Base-by-base conservation (phyloP, 2,329 filamentous ascomycete species). In the Talaromyces sp. region DNA sequence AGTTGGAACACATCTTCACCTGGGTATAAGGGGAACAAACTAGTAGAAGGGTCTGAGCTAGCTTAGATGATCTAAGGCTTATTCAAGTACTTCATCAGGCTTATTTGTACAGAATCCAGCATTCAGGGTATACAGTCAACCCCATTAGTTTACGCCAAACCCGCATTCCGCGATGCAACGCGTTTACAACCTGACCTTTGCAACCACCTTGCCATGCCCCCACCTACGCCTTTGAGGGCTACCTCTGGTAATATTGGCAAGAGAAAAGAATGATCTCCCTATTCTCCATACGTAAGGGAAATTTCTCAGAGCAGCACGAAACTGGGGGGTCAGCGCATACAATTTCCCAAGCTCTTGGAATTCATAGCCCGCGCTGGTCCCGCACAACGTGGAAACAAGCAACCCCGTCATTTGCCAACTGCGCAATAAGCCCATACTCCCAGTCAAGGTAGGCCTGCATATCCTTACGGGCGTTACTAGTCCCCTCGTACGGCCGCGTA, bases 391-490 rank as follows among this genome's bases (percentile, higher is more conserved):
- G 27, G 27, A 31, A 31, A 31, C 27, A 31, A 31, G 27, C 27
- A 31, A 31, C 27, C 6, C 27, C 6, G 6, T 31, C 27, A 1
- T 31, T 31, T 8, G 27, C 27, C 27, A 31, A 7, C 27, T 31
- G 27, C 4, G 27, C 27, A 6, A 31, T 31, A 31, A 31, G 69
- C n/a, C 71, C 71, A 68, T 74, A 72, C 58, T 75, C 72, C 73
- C 73, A 75, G 56, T 74, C 73, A n/a, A 75, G 70, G 62, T 75
- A 75, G 3, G 64, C 71, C 50, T 73, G 71, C 73, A 75, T 75
- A 52, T 71, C 69, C 59, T 74, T 69, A 19, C 68, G 63, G 8
- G 70, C 69, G 19, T 74, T 74, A 27, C 67, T 70, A 2, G 72
- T 74, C 2, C 73, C 73, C 66, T 75, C 73, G 39, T 75, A 75